Percentiles rank a stretch among this genome's conserved stretches.
Conservation (phyloP, 208 protist species). For the Crithidia sp. region DNA sequence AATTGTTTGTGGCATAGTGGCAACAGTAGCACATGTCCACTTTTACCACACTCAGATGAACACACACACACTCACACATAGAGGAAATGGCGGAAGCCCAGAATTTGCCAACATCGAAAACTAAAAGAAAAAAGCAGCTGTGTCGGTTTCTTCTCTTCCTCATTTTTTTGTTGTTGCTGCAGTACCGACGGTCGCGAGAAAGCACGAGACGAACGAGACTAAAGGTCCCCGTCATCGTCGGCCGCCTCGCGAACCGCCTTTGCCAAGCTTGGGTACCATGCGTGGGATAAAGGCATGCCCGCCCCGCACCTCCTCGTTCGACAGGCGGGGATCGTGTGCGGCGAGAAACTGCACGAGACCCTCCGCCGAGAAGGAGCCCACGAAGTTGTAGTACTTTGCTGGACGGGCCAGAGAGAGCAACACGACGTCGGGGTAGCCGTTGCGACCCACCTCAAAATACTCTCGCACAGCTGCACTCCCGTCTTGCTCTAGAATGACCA, state of each 20-base stretch:
- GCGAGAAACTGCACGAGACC: constrained; percentile 38
- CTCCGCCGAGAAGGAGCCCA: constrained; percentile 39
- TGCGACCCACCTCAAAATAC: constrained; percentile 36
- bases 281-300: constrained; percentile 31
- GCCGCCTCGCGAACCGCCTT: neutral
- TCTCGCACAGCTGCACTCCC: constrained; percentile 22
- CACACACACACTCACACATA: no score
- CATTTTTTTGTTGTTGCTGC: no score
- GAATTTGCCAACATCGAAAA: no score
- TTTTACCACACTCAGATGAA: no score
- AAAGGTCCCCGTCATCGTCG: constrained; percentile 30
- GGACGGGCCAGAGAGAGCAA: constrained; percentile 17
- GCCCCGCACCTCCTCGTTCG: constrained; percentile 12
- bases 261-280: constrained; percentile 34
- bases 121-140: no score
- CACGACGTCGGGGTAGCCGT: constrained; percentile 40
- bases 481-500: constrained; percentile 37
- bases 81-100: no score
- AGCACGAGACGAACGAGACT: neutral
- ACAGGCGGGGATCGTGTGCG: constrained; percentile 4
- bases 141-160: no score
- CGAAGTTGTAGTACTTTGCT: constrained; percentile 38
- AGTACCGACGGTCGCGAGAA: no score
- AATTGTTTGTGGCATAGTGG: no score
- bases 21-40: no score